A percentile compares a stretch with the other conserved stretches of the same genome.
These are phyloP conservation scores for Cryptosporidium viatorum DNA, from an alignment of 169 alveolate genomes.

Conservation along the genomic window DNA sequence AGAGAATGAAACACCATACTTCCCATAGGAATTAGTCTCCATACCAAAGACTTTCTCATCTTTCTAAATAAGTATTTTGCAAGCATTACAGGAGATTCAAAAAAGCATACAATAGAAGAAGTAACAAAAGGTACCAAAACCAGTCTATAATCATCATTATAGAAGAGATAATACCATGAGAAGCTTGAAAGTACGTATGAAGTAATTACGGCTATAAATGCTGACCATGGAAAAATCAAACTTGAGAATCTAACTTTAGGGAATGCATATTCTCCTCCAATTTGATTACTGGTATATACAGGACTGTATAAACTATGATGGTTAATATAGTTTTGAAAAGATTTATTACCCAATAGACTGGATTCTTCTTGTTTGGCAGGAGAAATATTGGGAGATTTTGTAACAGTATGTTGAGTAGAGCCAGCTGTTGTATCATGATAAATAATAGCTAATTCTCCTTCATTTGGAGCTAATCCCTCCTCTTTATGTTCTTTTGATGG, in stretches of 20 bases:
- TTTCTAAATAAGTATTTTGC: constrained; percentile 65
- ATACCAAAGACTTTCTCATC: constrained; percentile 54
- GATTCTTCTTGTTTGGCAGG: constrained; percentile 52
- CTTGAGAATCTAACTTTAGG: constrained; percentile 70
- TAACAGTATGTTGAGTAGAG: constrained; percentile 35
- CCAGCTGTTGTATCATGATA: constrained; percentile 58
- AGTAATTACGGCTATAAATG: constrained; percentile 44
- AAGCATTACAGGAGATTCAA: constrained; percentile 69
- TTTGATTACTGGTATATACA: constrained; percentile 48
- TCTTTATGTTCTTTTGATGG: constrained; percentile 50
- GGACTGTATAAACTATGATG: constrained; percentile 48
- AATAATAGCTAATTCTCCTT: constrained; percentile 62
- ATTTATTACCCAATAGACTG: constrained; percentile 15
- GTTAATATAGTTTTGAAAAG: constrained; percentile 1
- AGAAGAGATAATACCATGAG: constrained; percentile 59
- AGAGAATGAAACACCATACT: constrained; percentile 60
- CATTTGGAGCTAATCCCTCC: constrained; percentile 47
- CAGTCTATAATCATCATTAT: constrained; percentile 51
- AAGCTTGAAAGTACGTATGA: constrained; percentile 43
- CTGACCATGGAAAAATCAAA: constrained; percentile 66
- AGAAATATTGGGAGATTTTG: constrained; percentile 42
- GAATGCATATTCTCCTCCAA: constrained; percentile 57
- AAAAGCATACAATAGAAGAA: constrained; percentile 60
- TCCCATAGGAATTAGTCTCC: constrained; percentile 67
- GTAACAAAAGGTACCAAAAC: constrained; percentile 51